These are phyloP conservation scores for Trypanosoma theileri DNA, from an alignment of 208 protist species.

Conservation along the genomic window DNA sequence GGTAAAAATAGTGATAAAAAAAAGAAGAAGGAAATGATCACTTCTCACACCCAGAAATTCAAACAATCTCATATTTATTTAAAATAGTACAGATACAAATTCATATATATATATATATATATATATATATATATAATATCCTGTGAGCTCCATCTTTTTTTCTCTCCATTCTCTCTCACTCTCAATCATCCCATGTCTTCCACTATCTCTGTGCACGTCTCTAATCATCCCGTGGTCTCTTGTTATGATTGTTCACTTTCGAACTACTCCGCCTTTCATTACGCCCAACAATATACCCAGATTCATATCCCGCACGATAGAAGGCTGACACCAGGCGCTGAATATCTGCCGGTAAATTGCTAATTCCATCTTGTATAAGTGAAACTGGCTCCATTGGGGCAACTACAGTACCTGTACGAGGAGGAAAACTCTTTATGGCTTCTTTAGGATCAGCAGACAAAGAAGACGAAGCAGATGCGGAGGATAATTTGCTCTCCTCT, in stretches of 20 bases:
- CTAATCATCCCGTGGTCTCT: constrained; percentile 7
- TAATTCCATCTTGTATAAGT: neutral
- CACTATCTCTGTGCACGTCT: neutral
- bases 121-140: too few relatives aligned
- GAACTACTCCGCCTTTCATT: neutral
- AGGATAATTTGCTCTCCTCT: neutral
- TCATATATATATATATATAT: too few relatives aligned
- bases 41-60: too few relatives aligned
- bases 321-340: constrained; percentile 22
- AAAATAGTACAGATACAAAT: too few relatives aligned
- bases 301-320: constrained; percentile 30
- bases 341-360: constrained; percentile 15
- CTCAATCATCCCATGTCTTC: neutral
- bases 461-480: neutral
- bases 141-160: neutral
- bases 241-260: neutral
- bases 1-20: too few relatives aligned
- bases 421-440: neutral
- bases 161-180: neutral
- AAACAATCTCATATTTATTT: too few relatives aligned
- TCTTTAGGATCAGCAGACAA: neutral
- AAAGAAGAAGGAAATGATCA: too few relatives aligned
- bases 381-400: neutral
- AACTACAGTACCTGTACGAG: neutral
- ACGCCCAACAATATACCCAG: constrained; percentile 24